phyloP scores from a whole-genome alignment of 169 alveolate genomes.

The Eimeria necatrix region DNA sequence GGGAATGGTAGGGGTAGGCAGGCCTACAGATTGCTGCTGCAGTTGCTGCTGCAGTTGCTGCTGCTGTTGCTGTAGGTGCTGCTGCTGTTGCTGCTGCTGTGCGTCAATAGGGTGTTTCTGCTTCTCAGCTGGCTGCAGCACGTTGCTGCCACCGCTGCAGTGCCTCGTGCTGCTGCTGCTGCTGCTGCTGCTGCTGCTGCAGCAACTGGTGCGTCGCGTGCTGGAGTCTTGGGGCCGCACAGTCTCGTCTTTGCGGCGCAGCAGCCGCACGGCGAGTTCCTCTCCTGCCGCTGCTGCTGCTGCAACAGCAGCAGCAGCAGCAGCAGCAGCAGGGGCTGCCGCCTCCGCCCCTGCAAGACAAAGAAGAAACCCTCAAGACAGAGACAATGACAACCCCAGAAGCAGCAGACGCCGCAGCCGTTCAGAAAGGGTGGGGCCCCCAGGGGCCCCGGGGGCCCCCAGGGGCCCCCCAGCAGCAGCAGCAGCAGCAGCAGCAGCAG shows the following conservation, averaged over 20 bases:
- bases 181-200: constrained; percentile 3
- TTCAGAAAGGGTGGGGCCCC: not conserved
- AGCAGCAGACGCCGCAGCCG: not conserved
- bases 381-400: too few relatives aligned
- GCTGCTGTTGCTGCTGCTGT: not conserved
- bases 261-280: constrained; percentile 39
- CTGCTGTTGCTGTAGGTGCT: not conserved
- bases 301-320: constrained; percentile 42
- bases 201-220: constrained; percentile 28
- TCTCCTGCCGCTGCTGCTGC: not conserved
- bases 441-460: not conserved
- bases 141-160: too few relatives aligned
- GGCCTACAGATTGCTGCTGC: not conserved
- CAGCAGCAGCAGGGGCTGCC: not conserved
- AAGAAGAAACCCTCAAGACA: not conserved
- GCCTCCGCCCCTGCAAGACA: not conserved
- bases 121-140: not conserved
- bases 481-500: not conserved
- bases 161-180: not conserved
- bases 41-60: not conserved
- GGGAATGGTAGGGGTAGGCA: constrained; percentile 25
- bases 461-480: not conserved
- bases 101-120: not conserved
- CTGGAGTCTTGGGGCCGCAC: constrained; percentile 66
- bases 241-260: constrained; percentile 48